These are phyloP conservation scores for Aurifilum marmelostoma DNA, from an alignment of 2,329 filamentous ascomycete species.

Conservation along the genomic window DNA sequence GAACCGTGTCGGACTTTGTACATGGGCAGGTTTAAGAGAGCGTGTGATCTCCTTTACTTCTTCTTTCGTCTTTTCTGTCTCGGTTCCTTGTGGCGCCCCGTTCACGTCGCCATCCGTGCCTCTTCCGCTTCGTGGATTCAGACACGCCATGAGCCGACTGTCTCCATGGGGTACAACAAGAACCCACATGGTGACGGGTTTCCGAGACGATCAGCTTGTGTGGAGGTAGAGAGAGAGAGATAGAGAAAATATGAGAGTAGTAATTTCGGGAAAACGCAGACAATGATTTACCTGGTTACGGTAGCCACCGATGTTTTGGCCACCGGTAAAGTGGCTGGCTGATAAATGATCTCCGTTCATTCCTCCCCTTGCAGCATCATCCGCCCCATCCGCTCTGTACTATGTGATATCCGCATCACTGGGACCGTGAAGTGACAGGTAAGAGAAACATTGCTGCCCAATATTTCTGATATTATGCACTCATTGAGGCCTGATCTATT, in stretches of 20 bases:
- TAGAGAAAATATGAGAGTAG: too few species aligned
- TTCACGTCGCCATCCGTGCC: slow-evolving; percentile 2
- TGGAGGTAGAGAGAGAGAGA: not conserved
- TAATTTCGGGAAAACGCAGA: slow-evolving; percentile 11
- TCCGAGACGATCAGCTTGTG: not conserved
- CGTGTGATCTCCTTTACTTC: too few species aligned
- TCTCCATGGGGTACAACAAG: not conserved
- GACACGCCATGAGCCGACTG: slow-evolving; percentile 1
- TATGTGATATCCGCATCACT: slow-evolving; percentile 28
- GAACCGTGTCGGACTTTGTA: slow-evolving; percentile 15
- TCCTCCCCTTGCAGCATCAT: slow-evolving; percentile 13
- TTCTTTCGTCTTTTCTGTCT: slow-evolving; percentile 10
- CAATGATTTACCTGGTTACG: not conserved
- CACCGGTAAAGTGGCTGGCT: slow-evolving; percentile 7
- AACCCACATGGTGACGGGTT: not conserved
- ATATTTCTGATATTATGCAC: not conserved
- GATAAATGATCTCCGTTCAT: not conserved
- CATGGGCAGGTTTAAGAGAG: not conserved
- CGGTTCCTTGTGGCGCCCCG: slow-evolving; percentile 2
- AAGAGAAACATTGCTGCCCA: not conserved
- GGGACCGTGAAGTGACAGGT: slow-evolving; percentile 15
- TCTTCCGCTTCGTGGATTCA: slow-evolving; percentile 8
- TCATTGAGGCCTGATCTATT: too few species aligned
- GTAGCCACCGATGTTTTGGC: not conserved
- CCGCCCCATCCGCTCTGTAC: slow-evolving; percentile 20